Percentiles rank a stretch among this genome's conserved stretches.
phyloP scores from a whole-genome alignment of 1,284 basidiomycete genomes.

The Naganishia sp. region DNA sequence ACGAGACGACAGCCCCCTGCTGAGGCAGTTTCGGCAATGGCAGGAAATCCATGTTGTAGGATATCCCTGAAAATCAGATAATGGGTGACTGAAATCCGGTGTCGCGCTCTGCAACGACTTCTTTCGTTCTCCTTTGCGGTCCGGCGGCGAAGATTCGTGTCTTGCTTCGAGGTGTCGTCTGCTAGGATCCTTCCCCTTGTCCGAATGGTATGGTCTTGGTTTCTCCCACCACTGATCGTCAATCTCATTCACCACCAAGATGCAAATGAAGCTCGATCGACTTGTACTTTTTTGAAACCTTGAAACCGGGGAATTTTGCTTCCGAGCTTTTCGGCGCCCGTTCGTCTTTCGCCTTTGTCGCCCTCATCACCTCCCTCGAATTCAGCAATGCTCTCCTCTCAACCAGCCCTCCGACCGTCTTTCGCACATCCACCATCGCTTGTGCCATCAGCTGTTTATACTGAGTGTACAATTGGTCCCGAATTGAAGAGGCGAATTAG shows the following conservation, averaged over 20 bases:
- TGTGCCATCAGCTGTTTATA: no score
- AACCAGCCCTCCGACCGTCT: no score
- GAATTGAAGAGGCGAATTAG: no score
- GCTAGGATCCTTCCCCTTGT: neutral
- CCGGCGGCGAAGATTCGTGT: no score
- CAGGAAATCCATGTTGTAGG: conserved; percentile 49
- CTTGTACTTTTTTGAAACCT: conserved; percentile 25
- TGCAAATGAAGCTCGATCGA: conserved; percentile 4
- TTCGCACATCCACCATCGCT: no score
- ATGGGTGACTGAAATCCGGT: neutral
- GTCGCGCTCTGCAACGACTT: neutral
- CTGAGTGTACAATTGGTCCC: no score
- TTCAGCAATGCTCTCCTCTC: no score
- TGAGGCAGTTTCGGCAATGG: conserved; percentile 47
- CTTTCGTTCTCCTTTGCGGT: no score
- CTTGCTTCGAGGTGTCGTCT: no score
- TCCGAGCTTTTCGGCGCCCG: conserved; percentile 11
- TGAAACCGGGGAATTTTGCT: conserved; percentile 17
- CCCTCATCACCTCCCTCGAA: no score
- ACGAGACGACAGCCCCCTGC: conserved; percentile 46
- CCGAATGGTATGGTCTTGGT: neutral
- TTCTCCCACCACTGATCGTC: neutral
- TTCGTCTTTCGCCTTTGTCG: neutral
- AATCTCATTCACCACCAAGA: no score
- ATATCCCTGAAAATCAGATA: no score